Conservation (phyloP, 164 flowering plant species). For the Liquidambar formosana region DNA sequence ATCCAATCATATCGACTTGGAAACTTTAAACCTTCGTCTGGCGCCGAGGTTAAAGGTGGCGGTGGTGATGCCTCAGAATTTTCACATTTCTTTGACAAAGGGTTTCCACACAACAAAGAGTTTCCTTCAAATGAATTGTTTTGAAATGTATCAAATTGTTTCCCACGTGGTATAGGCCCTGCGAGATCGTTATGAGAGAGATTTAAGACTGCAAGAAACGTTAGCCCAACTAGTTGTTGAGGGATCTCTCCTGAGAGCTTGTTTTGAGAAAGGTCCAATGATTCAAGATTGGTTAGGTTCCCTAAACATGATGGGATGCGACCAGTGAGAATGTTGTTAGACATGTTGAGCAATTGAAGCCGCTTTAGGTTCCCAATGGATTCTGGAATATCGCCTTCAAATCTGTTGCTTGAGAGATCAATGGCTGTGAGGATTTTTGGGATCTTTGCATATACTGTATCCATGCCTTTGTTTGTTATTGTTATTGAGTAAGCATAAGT, state of each 20-base stretch:
- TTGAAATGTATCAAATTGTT: constrained; percentile 8
- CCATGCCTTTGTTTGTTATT: not conserved
- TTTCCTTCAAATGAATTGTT: constrained; percentile 3
- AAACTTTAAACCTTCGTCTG: not conserved
- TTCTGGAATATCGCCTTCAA: constrained; percentile 14
- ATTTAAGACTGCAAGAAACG: not conserved
- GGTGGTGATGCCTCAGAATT: too few relatives aligned
- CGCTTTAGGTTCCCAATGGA: constrained; percentile 1
- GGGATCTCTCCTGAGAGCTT: constrained; percentile 16
- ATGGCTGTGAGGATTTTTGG: not conserved
- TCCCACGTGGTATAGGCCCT: constrained; percentile 13
- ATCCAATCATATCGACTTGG: not conserved
- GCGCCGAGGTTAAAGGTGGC: not conserved
- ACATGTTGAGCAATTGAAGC: constrained; percentile 11
- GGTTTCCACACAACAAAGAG: constrained; percentile 7
- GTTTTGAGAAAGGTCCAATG: constrained; percentile 15
- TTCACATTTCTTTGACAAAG: constrained; percentile 9
- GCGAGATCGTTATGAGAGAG: constrained; percentile 6
- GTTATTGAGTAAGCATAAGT: not conserved
- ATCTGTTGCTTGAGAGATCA: constrained; percentile 13
- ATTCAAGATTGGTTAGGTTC: constrained; percentile 4
- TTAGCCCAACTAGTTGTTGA: not conserved
- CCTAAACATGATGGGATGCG: constrained; percentile 11
- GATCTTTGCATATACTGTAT: not conserved
- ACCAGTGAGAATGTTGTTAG: constrained; percentile 10